Base-by-base conservation (phyloP, 345 rosid genomes). In the Pelargonium nanum region DNA sequence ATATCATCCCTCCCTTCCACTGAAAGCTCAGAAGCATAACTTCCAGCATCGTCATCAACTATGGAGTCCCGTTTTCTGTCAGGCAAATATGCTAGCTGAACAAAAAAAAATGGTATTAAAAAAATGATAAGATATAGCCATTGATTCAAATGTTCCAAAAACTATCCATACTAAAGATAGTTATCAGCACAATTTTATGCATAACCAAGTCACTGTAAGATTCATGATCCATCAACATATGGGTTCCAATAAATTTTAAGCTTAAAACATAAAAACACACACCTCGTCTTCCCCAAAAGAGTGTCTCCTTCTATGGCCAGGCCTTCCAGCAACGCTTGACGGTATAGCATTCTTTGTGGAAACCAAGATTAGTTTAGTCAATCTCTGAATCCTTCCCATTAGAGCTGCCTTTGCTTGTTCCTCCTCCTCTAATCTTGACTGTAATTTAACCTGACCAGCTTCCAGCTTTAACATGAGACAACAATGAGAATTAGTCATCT, bases 221-320 rank as follows among this genome's bases (percentile, higher is more conserved):
- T 34, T 58, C 50, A 45, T 24, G 45, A 24, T 51, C 34, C 16
- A 16, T 50, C 40, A 24, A 7, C 15, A 20, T 13, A n/a, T 20
- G 22, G n/a, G 7, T 44, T 22, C 26, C 13, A 22, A 22, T 21
- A 25, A 17, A 25, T 1, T 9, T 23, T 12, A 23, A 22, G 6
- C 26, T 55, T 22, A 5, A 55, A 55, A 55, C 20, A 16, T 1
- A 4, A 55, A 24, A 13, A 23, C 23, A 51, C 60, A 21, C 58
- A 85, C 88, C 91, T 85, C 91, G 68, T 85, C 91, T 74, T 85
- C 91, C 58, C 86, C 88, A 65, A 83, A 83, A 67, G 91, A 85
- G 76, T 85, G 91, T 73, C 88, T 82, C 60, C 91, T 68, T 58
- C 78, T 70, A 65, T 80, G 72, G 51, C 77, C 73, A 55, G 78